Percentiles rank a stretch among this genome's conserved stretches.
Conservation (phyloP, 176 grass and related monocot species). For the Musa schizocarpa region DNA sequence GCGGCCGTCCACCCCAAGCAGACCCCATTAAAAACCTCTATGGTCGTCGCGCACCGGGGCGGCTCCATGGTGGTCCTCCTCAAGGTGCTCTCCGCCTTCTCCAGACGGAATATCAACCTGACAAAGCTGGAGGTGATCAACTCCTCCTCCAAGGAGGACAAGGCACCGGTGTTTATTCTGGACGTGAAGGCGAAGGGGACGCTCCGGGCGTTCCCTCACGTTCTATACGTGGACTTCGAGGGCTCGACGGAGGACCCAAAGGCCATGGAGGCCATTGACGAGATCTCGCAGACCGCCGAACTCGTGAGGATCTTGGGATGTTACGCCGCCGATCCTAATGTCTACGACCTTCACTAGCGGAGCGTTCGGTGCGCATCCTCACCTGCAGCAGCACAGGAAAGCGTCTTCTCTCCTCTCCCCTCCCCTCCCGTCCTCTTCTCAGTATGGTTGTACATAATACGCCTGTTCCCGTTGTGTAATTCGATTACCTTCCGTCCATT, state of each 20-base stretch:
- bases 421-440: neutral
- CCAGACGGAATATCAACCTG: constrained; percentile 60
- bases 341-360: constrained; percentile 69
- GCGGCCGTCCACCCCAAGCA: neutral
- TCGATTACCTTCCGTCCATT: too few species aligned
- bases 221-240: constrained; percentile 93
- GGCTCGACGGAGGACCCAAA: constrained; percentile 52
- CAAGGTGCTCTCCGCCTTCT: constrained; percentile 92
- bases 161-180: constrained; percentile 64
- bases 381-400: neutral
- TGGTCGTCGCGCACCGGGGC: constrained; percentile 79
- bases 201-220: constrained; percentile 78
- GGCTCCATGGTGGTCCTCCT: constrained; percentile 80
- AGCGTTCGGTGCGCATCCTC: neutral
- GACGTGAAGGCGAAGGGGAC: constrained; percentile 59
- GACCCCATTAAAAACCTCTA: constrained; percentile 36
- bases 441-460: neutral
- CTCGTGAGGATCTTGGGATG: constrained; percentile 72
- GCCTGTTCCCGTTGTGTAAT: neutral
- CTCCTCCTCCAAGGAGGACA: constrained; percentile 9
- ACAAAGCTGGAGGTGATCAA: constrained; percentile 92
- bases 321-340: constrained; percentile 69
- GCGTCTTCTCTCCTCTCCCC: neutral
- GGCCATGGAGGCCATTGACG: constrained; percentile 58
- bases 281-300: constrained; percentile 67